phyloP scores from a whole-genome alignment of 2,329 filamentous ascomycete genomes.

The Pyricularia sp. region DNA sequence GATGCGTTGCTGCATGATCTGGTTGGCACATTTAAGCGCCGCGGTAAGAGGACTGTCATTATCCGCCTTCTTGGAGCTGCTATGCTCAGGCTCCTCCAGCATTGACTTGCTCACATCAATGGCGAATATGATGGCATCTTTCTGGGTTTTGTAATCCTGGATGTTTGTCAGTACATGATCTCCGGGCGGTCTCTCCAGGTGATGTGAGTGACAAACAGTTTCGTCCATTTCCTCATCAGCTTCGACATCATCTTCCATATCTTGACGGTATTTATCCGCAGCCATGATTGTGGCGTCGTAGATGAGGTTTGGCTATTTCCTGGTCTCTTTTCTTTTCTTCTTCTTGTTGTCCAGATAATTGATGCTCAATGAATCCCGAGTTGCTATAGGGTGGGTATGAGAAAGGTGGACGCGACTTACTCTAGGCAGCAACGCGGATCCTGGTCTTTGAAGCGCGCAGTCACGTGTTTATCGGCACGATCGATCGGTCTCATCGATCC shows the following conservation, averaged over 20 bases:
- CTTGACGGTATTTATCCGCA: neutral
- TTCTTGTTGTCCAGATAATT: neutral
- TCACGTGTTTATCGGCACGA: neutral
- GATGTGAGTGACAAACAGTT: constrained; percentile 13
- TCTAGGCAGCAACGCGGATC: neutral
- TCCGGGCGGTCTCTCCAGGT: neutral
- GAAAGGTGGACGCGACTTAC: neutral
- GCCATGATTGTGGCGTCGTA: neutral
- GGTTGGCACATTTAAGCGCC: constrained; percentile 87
- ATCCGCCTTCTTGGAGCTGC: constrained; percentile 65
- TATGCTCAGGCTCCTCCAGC: constrained; percentile 57
- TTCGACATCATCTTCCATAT: constrained; percentile 54
- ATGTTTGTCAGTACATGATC: constrained; percentile 7
- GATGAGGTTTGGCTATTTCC: neutral
- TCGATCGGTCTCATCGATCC: constrained; percentile 6
- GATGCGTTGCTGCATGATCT: constrained; percentile 96
- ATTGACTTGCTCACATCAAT: constrained; percentile 89
- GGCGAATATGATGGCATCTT: constrained; percentile 96
- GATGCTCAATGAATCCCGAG: neutral
- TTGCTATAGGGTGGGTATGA: neutral
- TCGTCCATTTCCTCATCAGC: constrained; percentile 49
- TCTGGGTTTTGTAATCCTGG: constrained; percentile 81
- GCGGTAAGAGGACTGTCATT: constrained; percentile 71
- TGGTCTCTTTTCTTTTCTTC: neutral
- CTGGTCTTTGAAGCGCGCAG: neutral